These are phyloP conservation scores for Globisporangium ultimum DNA, from an alignment of 352 stramenopile species.

Conservation along the genomic window DNA sequence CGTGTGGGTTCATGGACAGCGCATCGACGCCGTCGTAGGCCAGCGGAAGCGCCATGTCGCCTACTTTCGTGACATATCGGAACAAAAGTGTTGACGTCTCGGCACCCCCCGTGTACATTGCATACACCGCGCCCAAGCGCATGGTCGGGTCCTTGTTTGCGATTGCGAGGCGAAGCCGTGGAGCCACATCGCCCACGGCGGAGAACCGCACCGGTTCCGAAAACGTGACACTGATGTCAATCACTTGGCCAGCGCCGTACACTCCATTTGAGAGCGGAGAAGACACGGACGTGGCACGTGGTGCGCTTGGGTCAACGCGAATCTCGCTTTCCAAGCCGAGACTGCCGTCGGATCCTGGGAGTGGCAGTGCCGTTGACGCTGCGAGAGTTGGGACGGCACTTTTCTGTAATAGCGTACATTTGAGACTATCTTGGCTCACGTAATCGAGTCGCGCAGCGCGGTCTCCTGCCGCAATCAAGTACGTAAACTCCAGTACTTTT, in stretches of 20 bases:
- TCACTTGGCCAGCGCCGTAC: slow-evolving; percentile 54
- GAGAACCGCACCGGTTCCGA: slow-evolving; percentile 37
- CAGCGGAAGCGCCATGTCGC: slow-evolving; percentile 57
- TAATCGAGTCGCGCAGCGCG: slow-evolving; percentile 50
- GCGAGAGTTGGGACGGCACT: slow-evolving; percentile 39
- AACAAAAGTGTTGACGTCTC: slow-evolving; percentile 39
- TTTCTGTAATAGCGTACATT: slow-evolving; percentile 44
- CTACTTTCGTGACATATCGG: slow-evolving; percentile 27
- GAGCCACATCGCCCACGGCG: slow-evolving; percentile 7
- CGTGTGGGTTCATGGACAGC: slow-evolving; percentile 22
- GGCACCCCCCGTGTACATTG: slow-evolving; percentile 33
- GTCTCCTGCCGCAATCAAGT: slow-evolving; percentile 45
- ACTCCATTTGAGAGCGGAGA: slow-evolving; percentile 40
- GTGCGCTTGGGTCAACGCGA: slow-evolving; percentile 38
- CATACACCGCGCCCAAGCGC: slow-evolving; percentile 11
- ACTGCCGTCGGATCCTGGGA: slow-evolving; percentile 39
- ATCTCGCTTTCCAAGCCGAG: slow-evolving; percentile 32
- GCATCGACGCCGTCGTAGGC: slow-evolving; percentile 55
- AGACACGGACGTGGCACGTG: slow-evolving; percentile 43
- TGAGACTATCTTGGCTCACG: slow-evolving; percentile 29
- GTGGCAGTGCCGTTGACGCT: slow-evolving; percentile 35
- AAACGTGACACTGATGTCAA: slow-evolving; percentile 56
- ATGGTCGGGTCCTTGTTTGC: slow-evolving; percentile 16
- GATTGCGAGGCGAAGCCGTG: slow-evolving; percentile 42
- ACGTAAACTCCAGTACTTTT: slow-evolving; percentile 47